These are phyloP conservation scores for Polyrhizophydium stewartii DNA, from an alignment of 371 early-diverging fungal species.

Conservation along the genomic window DNA sequence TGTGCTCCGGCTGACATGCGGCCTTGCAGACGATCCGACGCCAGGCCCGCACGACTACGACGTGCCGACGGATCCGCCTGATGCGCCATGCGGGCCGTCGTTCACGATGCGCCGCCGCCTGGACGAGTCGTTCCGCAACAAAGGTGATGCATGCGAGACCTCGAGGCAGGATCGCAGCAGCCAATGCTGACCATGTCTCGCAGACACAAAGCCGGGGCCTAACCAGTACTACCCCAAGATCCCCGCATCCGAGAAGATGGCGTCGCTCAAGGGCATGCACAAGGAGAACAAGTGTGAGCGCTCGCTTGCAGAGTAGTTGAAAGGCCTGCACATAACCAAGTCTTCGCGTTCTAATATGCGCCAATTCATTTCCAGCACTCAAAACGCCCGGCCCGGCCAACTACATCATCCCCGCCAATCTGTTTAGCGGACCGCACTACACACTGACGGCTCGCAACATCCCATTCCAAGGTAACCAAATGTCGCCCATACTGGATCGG, in stretches of 20 bases:
- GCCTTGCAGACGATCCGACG: constrained; percentile 20
- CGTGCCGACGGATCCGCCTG: constrained; percentile 19
- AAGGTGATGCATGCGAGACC: constrained; percentile 13
- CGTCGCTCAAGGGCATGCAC: constrained; percentile 41
- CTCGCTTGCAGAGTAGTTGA: too few relatives aligned
- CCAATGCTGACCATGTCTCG: neutral
- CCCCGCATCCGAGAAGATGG: constrained; percentile 25
- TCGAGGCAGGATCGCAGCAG: neutral
- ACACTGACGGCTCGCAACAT: constrained; percentile 22
- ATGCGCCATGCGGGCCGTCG: constrained; percentile 21
- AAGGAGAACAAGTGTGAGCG: constrained; percentile 37
- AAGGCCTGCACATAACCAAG: neutral
- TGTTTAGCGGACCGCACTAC: constrained; percentile 38
- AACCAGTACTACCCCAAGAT: constrained; percentile 37
- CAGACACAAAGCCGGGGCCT: constrained; percentile 23
- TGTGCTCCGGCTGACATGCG: too few relatives aligned
- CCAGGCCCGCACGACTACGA: constrained; percentile 42
- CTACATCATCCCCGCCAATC: constrained; percentile 36
- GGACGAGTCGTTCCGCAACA: constrained; percentile 20
- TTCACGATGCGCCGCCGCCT: constrained; percentile 28
- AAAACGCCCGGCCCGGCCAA: constrained; percentile 46
- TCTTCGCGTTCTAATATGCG: neutral
- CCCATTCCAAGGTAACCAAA: constrained; percentile 19
- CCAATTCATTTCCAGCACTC: constrained; percentile 13
- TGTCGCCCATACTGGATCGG: constrained; percentile 4